Evolutionary conservation across 306 rosid species (phyloP).

Genomic region (Gynostemma pentaphyllum): DNA sequence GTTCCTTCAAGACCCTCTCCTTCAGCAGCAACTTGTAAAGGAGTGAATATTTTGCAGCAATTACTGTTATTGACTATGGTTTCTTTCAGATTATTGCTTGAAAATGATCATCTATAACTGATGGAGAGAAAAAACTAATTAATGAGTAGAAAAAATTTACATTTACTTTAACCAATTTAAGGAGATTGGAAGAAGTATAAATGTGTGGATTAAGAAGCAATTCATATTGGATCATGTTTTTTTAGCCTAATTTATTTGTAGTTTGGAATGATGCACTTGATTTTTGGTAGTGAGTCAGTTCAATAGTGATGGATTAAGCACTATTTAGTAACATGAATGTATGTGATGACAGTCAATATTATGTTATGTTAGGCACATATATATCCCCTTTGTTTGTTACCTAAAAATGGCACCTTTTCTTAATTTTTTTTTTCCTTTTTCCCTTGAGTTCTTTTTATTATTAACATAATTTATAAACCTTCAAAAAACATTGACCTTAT

Average conservation of each 20-base stretch:
- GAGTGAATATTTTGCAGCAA: not conserved
- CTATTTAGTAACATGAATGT: not conserved
- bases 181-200: not conserved
- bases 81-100: not conserved
- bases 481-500: no score
- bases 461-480: no score
- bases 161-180: not conserved
- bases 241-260: not conserved
- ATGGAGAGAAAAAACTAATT: not conserved
- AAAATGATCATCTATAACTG: not conserved
- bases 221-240: not conserved
- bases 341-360: not conserved
- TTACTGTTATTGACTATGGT: not conserved
- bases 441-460: not conserved
- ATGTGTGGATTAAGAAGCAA: not conserved
- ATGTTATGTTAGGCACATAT: not conserved
- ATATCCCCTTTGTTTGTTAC: not conserved
- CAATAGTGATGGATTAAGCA: not conserved
- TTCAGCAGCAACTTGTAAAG: constrained; percentile 4
- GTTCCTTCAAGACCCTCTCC: constrained; percentile 14
- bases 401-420: not conserved
- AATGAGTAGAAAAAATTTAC: not conserved
- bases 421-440: not conserved
- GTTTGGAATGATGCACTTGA: no score
- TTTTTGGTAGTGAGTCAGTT: not conserved